Base-by-base conservation (phyloP, 2,329 filamentous ascomycete species). In the Aurifilum marmelostoma region DNA sequence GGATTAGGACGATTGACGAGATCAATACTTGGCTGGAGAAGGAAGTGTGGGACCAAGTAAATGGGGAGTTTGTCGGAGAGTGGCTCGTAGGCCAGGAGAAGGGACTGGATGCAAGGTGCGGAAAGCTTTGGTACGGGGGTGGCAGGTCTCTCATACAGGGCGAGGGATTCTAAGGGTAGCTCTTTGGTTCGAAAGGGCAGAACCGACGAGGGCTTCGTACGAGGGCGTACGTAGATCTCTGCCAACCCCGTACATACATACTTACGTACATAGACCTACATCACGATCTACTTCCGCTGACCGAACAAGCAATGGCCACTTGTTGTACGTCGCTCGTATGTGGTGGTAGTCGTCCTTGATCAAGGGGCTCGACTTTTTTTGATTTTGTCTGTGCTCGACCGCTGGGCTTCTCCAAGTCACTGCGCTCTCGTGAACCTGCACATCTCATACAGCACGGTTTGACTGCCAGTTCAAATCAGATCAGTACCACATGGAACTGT, bases 51-150 rank as follows among this genome's bases (percentile, higher is more conserved):
- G 87, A 88, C 27, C 81, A 79, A 52, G 74, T 77, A 32, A 80
- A 76, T 61, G 80, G 77, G 11, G 79, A 79, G 14, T 80, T 83
- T 47, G 76, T 83, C 2, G 90, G 91, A 0, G 91, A 96, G 76
- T 97, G 95, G 94, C 82, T 92, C 32, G 89, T 97, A n/a, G 94
- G 95, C 0, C 88, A 97, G 74, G 93, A 95, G 77, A 91, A 84
- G 74, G 94, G 94, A 0, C 80, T 97, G 67, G 92, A 95, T 75
- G 89, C 88, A 69, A 87, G 92, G 59, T 88, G 86, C 72, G 95
- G 95, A 0, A 83, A 85, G 7, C 80, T 97, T 59, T 98, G 94
- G 94, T 97, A 97, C 81, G 95, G 91, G 47, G 92, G 89, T 34
- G 94, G 94, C 0, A 86, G 91, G 72, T 91, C 88, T 3, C 84